phyloP scores from a whole-genome alignment of 768 basidiomycete species.

The Mrakia gelida region DNA sequence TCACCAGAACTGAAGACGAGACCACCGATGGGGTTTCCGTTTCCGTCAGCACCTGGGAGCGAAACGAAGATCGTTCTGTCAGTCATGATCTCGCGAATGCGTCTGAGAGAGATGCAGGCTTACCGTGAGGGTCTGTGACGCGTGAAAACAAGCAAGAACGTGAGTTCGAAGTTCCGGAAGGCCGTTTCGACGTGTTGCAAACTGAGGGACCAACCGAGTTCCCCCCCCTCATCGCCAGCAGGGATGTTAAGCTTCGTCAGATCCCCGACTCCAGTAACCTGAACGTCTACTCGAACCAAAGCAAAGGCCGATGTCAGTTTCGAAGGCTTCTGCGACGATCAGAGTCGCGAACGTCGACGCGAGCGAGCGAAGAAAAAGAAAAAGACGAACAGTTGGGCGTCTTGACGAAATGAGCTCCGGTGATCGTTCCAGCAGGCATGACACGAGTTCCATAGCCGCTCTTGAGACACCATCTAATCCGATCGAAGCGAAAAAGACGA shows the following conservation, averaged over 20 bases:
- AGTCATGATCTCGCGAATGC: too few relatives aligned
- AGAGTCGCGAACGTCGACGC: not conserved
- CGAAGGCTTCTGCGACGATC: not conserved
- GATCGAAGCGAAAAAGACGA: not conserved
- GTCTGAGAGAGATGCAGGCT: too few relatives aligned
- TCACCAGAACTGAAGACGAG: slow-evolving; percentile 58
- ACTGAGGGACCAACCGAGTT: slow-evolving; percentile 45
- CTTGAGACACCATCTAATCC: slow-evolving; percentile 60
- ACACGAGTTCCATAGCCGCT: slow-evolving; percentile 40
- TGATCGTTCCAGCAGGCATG: slow-evolving; percentile 36
- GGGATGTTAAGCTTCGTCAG: slow-evolving; percentile 64
- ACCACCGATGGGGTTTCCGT: slow-evolving; percentile 56
- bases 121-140: too few relatives aligned
- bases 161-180: not conserved
- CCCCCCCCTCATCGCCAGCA: slow-evolving; percentile 57
- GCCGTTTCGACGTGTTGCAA: not conserved
- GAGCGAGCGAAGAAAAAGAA: not conserved
- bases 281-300: slow-evolving; percentile 35
- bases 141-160: not conserved
- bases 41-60: slow-evolving; percentile 34
- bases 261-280: slow-evolving; percentile 59
- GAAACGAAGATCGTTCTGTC: not conserved
- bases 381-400: slow-evolving; percentile 28
- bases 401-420: slow-evolving; percentile 38
- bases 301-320: not conserved